Evolutionary conservation across 2,329 filamentous ascomycete genomes (phyloP).

Genomic region (Rutstroemia sp.): DNA sequence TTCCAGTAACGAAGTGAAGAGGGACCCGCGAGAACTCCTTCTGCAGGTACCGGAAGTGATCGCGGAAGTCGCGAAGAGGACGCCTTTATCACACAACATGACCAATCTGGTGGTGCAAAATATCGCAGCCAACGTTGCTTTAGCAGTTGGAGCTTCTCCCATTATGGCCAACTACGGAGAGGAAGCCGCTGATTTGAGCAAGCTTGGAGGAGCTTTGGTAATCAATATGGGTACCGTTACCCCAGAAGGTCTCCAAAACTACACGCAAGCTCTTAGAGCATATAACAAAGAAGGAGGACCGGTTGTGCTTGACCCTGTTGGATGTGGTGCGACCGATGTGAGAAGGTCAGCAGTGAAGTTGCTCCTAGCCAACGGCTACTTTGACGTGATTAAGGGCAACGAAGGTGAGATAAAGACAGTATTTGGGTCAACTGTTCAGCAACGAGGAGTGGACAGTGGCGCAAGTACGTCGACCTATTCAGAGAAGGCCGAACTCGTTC

Average conservation of each 20-base stretch:
- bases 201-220: conserved; percentile 69
- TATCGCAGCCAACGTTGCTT: conserved; percentile 83
- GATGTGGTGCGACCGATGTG: conserved; percentile 73
- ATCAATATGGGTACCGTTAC: conserved; percentile 95
- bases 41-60: conserved; percentile 39
- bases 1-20: conserved; percentile 13
- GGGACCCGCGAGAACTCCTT: conserved; percentile 21
- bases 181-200: conserved; percentile 75
- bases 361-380: conserved; percentile 67
- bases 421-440: conserved; percentile 50
- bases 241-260: conserved; percentile 63
- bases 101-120: conserved; percentile 95
- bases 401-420: conserved; percentile 78
- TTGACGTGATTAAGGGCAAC: conserved; percentile 90
- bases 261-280: conserved; percentile 64
- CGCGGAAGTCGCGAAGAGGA: conserved; percentile 49
- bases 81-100: conserved; percentile 89
- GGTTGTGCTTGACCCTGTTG: conserved; percentile 82
- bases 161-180: conserved; percentile 89
- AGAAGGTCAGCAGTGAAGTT: conserved; percentile 63
- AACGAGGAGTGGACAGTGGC: conserved; percentile 79
- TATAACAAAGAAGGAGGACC: conserved; percentile 75
- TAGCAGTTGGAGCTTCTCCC: conserved; percentile 77
- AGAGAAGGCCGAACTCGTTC: conserved; percentile 57
- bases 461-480: conserved; percentile 42